Base-by-base conservation (phyloP, 805 yeast genomes). In the Lipomyces yamanashiensis region DNA sequence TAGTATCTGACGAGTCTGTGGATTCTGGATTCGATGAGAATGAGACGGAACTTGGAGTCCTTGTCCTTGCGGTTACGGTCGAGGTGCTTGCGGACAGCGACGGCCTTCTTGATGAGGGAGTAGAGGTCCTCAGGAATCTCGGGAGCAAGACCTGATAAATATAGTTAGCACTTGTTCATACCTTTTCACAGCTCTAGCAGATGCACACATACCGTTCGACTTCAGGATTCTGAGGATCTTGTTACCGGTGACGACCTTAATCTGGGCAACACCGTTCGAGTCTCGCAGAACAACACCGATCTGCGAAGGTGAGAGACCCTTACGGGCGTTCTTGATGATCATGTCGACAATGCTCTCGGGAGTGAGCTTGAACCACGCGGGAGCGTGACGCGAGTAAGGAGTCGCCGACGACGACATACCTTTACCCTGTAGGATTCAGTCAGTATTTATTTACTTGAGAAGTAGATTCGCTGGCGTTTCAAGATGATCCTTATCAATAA, bases 1-100 rank as follows among this genome's bases (percentile, higher is more conserved):
- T 95, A 95, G 96, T 95, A 95, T 87, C 99, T 90, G 76, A 99
- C 97, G 81, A 95, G 90, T 89, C 99, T 93, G 96, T 95, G 99
- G 86, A 95, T 95, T 92, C 99, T 92, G 73, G 98, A 93, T 87
- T 95, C 99, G 82, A 95, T 92, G 83, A 95, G 89, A 95, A 95
- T 95, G 80, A 95, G 91, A 89, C 99, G 91, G 96, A 95, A 95
- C 86, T 95, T 95, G 77, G 99, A 95, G 85, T 95, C 99, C 88
- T 95, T 93, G 86, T 95, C 99, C 89, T 95, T 95, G 90, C 99
- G 92, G 98, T 95, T 95, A 85, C 96, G 90, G 86, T 95, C 99
- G 81, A 95, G 89, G 85, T 95, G 99, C 90, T 95, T 95, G 92
- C 99, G 95, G 83, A 96, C 97, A 74, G 98, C 79, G 78, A 95